These are phyloP conservation scores for Geotrichum phurueaensis DNA, from an alignment of 1,139 yeast species.

Conservation along the genomic window DNA sequence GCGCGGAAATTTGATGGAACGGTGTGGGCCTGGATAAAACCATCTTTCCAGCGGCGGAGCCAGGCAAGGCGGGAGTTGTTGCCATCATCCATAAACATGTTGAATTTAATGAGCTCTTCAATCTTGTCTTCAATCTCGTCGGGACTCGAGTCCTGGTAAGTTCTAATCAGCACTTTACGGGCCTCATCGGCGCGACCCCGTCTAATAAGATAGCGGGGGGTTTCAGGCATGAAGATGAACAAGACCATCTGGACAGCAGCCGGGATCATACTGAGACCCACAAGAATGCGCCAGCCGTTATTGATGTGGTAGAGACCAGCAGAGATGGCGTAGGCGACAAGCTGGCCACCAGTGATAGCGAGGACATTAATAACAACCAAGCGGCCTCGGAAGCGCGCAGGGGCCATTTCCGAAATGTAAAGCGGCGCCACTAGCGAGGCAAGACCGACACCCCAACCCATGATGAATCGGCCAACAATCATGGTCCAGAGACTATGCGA, in stretches of 20 bases:
- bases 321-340: constrained; percentile 86
- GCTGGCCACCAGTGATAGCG: constrained; percentile 85
- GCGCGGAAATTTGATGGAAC: constrained; percentile 52
- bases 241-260: constrained; percentile 70
- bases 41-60: constrained; percentile 4
- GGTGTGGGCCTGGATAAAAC: constrained; percentile 6
- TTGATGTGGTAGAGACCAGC: constrained; percentile 71
- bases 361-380: constrained; percentile 51
- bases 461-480: constrained; percentile 82
- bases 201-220: constrained; percentile 83
- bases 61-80: not conserved
- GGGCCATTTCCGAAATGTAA: constrained; percentile 87
- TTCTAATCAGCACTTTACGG: constrained; percentile 46
- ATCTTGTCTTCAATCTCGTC: constrained; percentile 22
- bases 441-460: constrained; percentile 95
- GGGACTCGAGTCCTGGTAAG: constrained; percentile 19
- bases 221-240: constrained; percentile 86
- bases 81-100: not conserved
- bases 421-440: constrained; percentile 89
- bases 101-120: constrained; percentile 24
- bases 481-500: constrained; percentile 81
- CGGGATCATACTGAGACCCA: constrained; percentile 85
- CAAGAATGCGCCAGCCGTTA: constrained; percentile 91
- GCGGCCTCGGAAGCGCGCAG: constrained; percentile 86
- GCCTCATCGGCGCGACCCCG: constrained; percentile 63